Evolutionary conservation across 2,329 filamentous ascomycete genomes (phyloP).

Genomic region (Alternaria triticimaculans): DNA sequence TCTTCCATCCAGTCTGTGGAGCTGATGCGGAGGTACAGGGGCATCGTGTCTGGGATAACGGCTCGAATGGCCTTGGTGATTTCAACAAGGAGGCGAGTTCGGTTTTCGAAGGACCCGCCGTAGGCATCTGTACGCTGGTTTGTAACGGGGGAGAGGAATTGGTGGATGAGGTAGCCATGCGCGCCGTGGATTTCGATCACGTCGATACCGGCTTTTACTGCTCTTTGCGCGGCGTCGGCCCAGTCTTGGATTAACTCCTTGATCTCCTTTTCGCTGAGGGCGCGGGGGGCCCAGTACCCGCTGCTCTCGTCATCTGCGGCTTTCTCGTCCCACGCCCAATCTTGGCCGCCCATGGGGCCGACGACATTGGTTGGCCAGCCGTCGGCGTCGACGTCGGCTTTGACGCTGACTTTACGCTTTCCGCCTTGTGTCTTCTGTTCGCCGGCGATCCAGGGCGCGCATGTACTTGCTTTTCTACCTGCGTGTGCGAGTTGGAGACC

Average conservation of each 20-base stretch:
- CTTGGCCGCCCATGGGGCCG: conserved; percentile 47
- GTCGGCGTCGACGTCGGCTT: conserved; percentile 35
- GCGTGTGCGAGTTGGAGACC: conserved; percentile 48
- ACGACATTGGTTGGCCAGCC: conserved; percentile 48
- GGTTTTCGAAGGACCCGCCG: conserved; percentile 51
- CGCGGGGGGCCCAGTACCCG: conserved; percentile 48
- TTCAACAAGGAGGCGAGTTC: conserved; percentile 50
- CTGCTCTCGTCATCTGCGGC: conserved; percentile 35
- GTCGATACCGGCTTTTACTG: conserved; percentile 46
- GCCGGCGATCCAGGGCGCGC: conserved; percentile 39
- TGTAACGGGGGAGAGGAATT: conserved; percentile 50
- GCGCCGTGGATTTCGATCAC: conserved; percentile 54
- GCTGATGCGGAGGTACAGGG: conserved; percentile 46
- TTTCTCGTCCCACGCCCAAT: conserved; percentile 50
- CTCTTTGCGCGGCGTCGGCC: conserved; percentile 46
- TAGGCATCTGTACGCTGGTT: conserved; percentile 53
- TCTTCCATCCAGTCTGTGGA: conserved; percentile 49
- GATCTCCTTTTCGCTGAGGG: conserved; percentile 50
- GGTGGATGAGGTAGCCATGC: conserved; percentile 53
- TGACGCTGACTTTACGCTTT: conserved; percentile 36
- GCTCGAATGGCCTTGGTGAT: conserved; percentile 48
- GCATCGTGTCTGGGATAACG: conserved; percentile 43
- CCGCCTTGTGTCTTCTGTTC: conserved; percentile 21
- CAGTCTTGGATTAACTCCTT: conserved; percentile 49
- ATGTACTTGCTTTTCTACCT: conserved; percentile 44